Conservation (phyloP, 768 basidiomycete genomes). For the Scleroderma citrinum region DNA sequence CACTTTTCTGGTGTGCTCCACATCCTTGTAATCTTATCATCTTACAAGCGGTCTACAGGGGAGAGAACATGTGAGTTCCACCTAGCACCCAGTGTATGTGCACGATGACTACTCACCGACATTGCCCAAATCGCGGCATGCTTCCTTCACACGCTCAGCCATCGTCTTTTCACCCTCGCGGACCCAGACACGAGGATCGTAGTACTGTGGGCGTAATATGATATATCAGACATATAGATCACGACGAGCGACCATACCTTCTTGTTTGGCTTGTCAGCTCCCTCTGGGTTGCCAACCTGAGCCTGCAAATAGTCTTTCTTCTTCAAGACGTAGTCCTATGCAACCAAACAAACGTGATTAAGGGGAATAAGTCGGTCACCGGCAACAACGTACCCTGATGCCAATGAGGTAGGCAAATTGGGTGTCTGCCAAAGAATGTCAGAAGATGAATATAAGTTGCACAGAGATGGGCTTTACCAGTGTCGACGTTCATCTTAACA, state of each 20-base stretch:
- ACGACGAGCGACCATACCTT: slow-evolving; percentile 47
- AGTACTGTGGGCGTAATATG: slow-evolving; percentile 44
- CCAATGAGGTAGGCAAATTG: slow-evolving; percentile 89
- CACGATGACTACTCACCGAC: slow-evolving; percentile 26
- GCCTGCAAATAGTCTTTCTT: slow-evolving; percentile 85
- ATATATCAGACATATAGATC: background rate
- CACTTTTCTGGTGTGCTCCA: no score
- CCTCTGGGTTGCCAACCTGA: slow-evolving; percentile 98
- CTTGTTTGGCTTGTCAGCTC: slow-evolving; percentile 98
- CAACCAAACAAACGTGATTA: slow-evolving; percentile 1
- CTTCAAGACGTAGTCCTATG: slow-evolving; percentile 74
- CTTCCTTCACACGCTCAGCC: slow-evolving; percentile 79
- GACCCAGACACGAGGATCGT: slow-evolving; percentile 98
- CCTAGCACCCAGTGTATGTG: no score
- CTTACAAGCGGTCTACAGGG: no score
- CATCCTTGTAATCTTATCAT: no score
- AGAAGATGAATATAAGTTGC: background rate
- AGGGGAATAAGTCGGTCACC: background rate
- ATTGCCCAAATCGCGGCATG: slow-evolving; percentile 84
- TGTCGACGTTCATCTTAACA: slow-evolving; percentile 99
- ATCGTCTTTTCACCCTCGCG: slow-evolving; percentile 98
- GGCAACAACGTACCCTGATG: slow-evolving; percentile 51
- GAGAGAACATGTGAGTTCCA: no score
- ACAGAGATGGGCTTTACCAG: slow-evolving; percentile 35
- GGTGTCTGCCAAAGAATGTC: slow-evolving; percentile 43